phyloP scores from a whole-genome alignment of 2,329 filamentous ascomycete species.

The Emydomyces testavorans region DNA sequence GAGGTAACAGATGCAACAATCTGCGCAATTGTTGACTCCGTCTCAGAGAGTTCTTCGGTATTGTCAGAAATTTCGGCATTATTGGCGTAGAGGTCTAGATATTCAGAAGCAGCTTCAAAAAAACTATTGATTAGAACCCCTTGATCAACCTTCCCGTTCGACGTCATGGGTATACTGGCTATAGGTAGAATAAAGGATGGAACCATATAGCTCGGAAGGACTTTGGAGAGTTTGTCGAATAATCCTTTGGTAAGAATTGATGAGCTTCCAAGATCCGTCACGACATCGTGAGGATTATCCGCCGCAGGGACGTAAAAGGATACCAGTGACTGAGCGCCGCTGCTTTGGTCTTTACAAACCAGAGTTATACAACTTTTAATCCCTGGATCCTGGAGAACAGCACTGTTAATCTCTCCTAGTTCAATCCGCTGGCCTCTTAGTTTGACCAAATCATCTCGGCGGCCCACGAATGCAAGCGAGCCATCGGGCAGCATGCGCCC shows the following conservation, averaged over 20 bases:
- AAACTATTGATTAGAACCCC: slow-evolving; percentile 42
- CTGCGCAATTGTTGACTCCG: slow-evolving; percentile 47
- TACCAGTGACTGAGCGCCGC: slow-evolving; percentile 45
- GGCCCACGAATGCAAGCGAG: slow-evolving; percentile 59
- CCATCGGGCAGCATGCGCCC: slow-evolving; percentile 69
- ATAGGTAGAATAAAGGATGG: slow-evolving; percentile 64
- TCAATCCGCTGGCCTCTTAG: slow-evolving; percentile 71
- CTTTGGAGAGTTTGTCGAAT: slow-evolving; percentile 43
- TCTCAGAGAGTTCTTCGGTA: slow-evolving; percentile 38
- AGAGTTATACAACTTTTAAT: slow-evolving; percentile 56
- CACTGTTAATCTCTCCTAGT: slow-evolving; percentile 59
- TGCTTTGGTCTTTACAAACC: slow-evolving; percentile 33
- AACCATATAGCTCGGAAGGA: slow-evolving; percentile 65
- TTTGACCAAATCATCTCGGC: slow-evolving; percentile 71
- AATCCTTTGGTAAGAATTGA: slow-evolving; percentile 33
- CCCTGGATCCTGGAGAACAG: slow-evolving; percentile 42
- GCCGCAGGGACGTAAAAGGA: slow-evolving; percentile 54
- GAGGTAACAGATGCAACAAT: slow-evolving; percentile 44
- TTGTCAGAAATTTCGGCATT: slow-evolving; percentile 22
- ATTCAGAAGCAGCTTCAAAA: slow-evolving; percentile 33
- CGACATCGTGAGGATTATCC: not conserved
- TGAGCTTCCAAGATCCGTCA: not conserved
- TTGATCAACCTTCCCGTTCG: slow-evolving; percentile 64
- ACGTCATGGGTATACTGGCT: slow-evolving; percentile 55
- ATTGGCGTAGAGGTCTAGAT: slow-evolving; percentile 36